Percentiles rank a stretch among this genome's conserved stretches.
phyloP scores from a whole-genome alignment of 2,329 filamentous ascomycete species.

The Pyrenophora teres region DNA sequence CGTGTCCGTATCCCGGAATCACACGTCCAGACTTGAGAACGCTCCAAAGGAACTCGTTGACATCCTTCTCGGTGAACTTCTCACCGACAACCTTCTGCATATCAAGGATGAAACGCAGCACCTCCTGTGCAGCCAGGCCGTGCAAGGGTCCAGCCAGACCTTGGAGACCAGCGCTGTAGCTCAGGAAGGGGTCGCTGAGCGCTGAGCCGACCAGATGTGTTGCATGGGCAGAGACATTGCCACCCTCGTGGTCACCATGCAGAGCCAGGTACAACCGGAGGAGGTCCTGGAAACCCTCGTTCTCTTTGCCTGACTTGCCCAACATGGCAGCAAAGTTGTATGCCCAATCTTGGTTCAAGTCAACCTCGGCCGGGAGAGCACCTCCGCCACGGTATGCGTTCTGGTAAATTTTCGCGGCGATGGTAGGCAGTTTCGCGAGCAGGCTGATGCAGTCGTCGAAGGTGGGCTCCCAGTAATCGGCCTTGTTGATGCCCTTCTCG shows the following conservation, averaged over 20 bases:
- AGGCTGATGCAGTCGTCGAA: conserved; percentile 95
- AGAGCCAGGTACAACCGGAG: conserved; percentile 92
- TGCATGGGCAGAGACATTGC: conserved; percentile 93
- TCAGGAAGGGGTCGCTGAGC: conserved; percentile 91
- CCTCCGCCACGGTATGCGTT: conserved; percentile 79
- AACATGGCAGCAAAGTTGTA: conserved; percentile 99
- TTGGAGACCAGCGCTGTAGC: conserved; percentile 93
- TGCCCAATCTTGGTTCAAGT: conserved; percentile 90
- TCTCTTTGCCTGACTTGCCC: conserved; percentile 83
- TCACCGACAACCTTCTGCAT: conserved; percentile 89
- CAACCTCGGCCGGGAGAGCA: conserved; percentile 74
- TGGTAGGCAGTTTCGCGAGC: conserved; percentile 92
- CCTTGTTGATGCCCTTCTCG: conserved; percentile 87
- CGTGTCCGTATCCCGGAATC: conserved; percentile 93
- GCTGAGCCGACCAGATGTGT: conserved; percentile 95
- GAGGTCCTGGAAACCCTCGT: conserved; percentile 94
- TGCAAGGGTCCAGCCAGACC: conserved; percentile 93
- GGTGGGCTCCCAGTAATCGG: conserved; percentile 97
- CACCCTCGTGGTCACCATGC: conserved; percentile 97
- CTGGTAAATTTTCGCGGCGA: conserved; percentile 97
- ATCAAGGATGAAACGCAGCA: conserved; percentile 92
- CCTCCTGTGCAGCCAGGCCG: conserved; percentile 93
- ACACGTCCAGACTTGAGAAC: conserved; percentile 93
- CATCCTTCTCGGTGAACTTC: conserved; percentile 77
- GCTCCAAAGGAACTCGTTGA: conserved; percentile 88